Evolutionary conservation across 1,139 yeast species (phyloP).

Genomic region (Ogataea hybrid): DNA sequence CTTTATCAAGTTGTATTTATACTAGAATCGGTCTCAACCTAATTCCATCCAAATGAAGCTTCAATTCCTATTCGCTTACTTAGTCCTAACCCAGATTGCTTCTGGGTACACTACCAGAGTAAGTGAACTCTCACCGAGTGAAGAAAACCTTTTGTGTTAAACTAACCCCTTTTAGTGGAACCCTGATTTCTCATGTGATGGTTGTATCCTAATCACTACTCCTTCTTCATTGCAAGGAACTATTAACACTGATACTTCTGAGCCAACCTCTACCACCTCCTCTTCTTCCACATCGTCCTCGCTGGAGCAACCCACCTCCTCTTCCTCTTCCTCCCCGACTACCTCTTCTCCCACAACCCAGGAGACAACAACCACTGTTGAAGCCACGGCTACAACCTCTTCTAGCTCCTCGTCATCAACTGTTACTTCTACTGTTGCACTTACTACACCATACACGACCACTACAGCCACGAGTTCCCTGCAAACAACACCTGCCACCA

Average conservation of each 20-base stretch:
- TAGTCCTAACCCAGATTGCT: slow-evolving; percentile 2
- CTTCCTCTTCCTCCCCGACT: slow-evolving; percentile 11
- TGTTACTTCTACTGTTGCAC: slow-evolving; percentile 11
- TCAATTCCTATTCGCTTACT: neutral
- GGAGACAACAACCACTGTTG: slow-evolving; percentile 4
- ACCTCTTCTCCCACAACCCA: slow-evolving; percentile 1
- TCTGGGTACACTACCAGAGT: slow-evolving; percentile 22
- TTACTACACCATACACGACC: slow-evolving; percentile 6
- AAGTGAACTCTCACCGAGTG: slow-evolving; percentile 4
- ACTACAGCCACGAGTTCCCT: slow-evolving; percentile 8
- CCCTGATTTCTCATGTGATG: slow-evolving; percentile 30
- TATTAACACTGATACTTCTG: slow-evolving; percentile 18
- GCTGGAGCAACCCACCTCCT: neutral
- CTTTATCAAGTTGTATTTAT: neutral
- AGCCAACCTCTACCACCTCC: slow-evolving; percentile 2
- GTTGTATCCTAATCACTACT: slow-evolving; percentile 33
- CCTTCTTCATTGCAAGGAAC: slow-evolving; percentile 31
- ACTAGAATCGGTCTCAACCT: too few relatives aligned
- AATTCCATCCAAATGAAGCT: neutral
- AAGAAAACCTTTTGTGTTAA: too few relatives aligned
- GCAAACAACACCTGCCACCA: neutral
- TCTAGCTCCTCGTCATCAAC: slow-evolving; percentile 12
- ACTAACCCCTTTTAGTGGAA: neutral
- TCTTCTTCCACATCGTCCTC: slow-evolving; percentile 9
- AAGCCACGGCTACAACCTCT: slow-evolving; percentile 6